Base-by-base conservation (phyloP, 1,284 basidiomycete species). In the Ustilago trichophora region DNA sequence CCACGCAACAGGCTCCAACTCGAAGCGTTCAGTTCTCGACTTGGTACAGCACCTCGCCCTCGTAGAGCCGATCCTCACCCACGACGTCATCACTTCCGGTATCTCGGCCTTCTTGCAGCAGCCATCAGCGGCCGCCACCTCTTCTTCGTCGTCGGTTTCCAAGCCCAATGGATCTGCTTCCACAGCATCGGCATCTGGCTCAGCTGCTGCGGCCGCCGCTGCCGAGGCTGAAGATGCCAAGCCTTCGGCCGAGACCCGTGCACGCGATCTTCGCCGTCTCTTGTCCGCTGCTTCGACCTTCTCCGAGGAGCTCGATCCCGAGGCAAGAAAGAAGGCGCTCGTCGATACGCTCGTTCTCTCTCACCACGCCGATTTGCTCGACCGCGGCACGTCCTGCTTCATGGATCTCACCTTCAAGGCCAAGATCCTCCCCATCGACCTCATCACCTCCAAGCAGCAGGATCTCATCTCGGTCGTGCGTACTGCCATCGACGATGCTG, bases 321-420 rank as follows among this genome's bases (percentile, higher is more conserved):
- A 59, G 8, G 42, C 42, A 5, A 46, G 62, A 4, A 59, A 68
- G 41, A 59, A 65, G 26, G 67, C 71, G 16, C 65, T 81, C 2
- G 63, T 69, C n/a, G 64, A 69, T 31, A 65, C 78, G 6, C 60
- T 81, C n/a, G 67, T 81, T 18, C 48, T 74, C 9, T 57, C 76
- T n/a, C 80, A 81, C 45, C 59, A 72, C 26, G 25, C 74, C 18
- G 63, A 69, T 34, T 46, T 79, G 29, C 67, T 65, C 31, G 72
- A 71, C 38, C 48, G 56, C 25, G 69, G 72, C 49, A 58, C 66
- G 8, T 66, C 66, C 9, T 53, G 58, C 44, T 80, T 77, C 55
- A 72, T 77, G 57, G 71, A 73, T 29, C 69, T 81, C 49, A 78
- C 76, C 45, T 74, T 73, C 48, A 56, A 54, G 33, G 68, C 76